Percentiles rank a stretch among this genome's conserved stretches.
phyloP scores from a whole-genome alignment of 257 asterid species.

The Vinca minor region DNA sequence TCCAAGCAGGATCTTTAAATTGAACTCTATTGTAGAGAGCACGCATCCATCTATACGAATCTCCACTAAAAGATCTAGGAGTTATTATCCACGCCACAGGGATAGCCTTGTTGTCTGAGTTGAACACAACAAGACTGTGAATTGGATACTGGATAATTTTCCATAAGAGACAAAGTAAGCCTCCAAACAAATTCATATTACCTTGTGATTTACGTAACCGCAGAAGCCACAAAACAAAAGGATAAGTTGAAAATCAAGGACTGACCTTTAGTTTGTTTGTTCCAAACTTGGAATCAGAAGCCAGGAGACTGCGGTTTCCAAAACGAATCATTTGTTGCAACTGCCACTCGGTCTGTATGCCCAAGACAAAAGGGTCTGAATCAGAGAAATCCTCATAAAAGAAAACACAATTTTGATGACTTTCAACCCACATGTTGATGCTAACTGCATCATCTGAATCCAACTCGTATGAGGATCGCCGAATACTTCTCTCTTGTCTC shows the following conservation, averaged over 20 bases:
- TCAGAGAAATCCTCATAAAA: slow-evolving; percentile 76
- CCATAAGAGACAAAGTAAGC: slow-evolving; percentile 38
- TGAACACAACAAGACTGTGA: slow-evolving; percentile 93
- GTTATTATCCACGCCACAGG: slow-evolving; percentile 95
- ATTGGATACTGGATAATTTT: slow-evolving; percentile 63
- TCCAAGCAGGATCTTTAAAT: slow-evolving; percentile 90
- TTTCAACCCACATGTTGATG: slow-evolving; percentile 66
- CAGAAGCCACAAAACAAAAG: slow-evolving; percentile 3
- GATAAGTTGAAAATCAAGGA: slow-evolving; percentile 5
- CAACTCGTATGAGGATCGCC: slow-evolving; percentile 66
- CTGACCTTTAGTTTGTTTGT: slow-evolving; percentile 83
- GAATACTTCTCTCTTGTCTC: slow-evolving; percentile 78
- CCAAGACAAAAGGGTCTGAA: slow-evolving; percentile 69
- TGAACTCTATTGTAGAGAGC: slow-evolving; percentile 76
- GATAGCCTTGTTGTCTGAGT: slow-evolving; percentile 92
- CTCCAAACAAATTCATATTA: slow-evolving; percentile 11
- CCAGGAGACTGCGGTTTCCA: slow-evolving; percentile 72
- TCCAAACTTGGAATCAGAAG: slow-evolving; percentile 69
- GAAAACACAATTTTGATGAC: slow-evolving; percentile 66
- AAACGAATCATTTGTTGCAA: slow-evolving; percentile 92
- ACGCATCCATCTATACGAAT: slow-evolving; percentile 77
- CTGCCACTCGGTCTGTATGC: slow-evolving; percentile 98
- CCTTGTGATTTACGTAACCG: background rate
- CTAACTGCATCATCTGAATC: slow-evolving; percentile 80
- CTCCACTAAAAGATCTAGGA: slow-evolving; percentile 56